These are phyloP conservation scores for Closterium sp. DNA, from an alignment of 139 green algal species.

Conservation along the genomic window DNA sequence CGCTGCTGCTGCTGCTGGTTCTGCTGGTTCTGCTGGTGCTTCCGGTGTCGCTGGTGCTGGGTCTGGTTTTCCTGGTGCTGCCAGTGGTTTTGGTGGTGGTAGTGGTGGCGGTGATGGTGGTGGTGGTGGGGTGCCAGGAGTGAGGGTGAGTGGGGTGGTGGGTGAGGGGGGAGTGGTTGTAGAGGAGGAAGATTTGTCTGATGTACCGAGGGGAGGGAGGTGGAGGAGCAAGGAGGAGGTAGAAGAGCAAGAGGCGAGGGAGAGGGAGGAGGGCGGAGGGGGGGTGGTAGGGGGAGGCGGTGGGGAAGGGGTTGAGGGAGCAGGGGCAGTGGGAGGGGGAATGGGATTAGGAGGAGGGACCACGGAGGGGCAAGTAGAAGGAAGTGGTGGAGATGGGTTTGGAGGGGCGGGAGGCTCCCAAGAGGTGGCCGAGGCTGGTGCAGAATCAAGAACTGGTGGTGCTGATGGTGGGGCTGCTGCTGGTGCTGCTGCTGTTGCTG, in stretches of 20 bases:
- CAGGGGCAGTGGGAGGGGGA: neutral
- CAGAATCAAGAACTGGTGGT: constrained; percentile 21
- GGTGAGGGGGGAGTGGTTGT: constrained; percentile 11
- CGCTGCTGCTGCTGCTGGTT: neutral
- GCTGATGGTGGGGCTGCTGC: neutral
- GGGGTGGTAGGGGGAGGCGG: neutral
- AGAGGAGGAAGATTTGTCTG: neutral
- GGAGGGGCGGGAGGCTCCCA: neutral
- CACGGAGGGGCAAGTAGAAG: neutral
- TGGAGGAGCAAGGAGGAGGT: neutral
- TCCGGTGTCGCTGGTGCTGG: neutral
- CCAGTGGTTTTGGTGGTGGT: neutral
- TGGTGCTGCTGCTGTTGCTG: neutral
- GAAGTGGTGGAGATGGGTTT: constrained; percentile 1
- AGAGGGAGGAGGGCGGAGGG: neutral
- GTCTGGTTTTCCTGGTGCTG: neutral
- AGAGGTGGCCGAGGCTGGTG: neutral
- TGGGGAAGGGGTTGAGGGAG: constrained; percentile 7
- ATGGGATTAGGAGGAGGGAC: neutral
- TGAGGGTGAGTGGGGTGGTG: neutral
- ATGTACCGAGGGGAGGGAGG: neutral
- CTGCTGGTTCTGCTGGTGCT: neutral
- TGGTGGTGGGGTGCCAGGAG: neutral
- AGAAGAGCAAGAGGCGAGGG: neutral
- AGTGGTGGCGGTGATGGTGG: neutral